Evolutionary conservation across 106 monocot genomes (phyloP), one percentile per base, ranked within the genome.

Genomic region (Acorus gramineus): DNA sequence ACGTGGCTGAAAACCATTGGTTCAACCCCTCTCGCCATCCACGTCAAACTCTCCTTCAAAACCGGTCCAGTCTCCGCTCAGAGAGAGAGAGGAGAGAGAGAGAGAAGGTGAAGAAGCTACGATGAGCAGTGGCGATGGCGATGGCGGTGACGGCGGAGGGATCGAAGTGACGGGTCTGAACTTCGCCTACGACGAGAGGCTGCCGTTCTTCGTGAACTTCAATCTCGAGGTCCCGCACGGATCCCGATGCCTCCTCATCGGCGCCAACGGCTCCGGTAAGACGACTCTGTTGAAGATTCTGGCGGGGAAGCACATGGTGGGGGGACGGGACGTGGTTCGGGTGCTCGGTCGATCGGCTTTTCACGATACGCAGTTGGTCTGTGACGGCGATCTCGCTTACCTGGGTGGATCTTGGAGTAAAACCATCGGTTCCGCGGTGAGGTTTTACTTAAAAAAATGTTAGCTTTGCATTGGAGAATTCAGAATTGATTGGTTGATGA

Each of bases 241-340:
- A 59, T 87, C 91, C 47, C 84, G 96, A 8, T 96, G 96, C 75
- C 87, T 96, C 46, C 96, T 96, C 62, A 71, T 96, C 63, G 96
- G 96, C 59, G 85, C 87, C 55, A 91, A 96, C 45, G 96, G 96
- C 77, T 96, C 96, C 42, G 93, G 93, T 50, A 96, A 96, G 77
- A 96, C 96, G 48, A 91, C 96, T 7, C 72, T 96, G 64, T 48
- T 96, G 57, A 96, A 75, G 79, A 96, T 96, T 54, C 70, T 96
- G 69, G 96, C 90, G 0, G 96, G 96, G 7, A 96, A 96, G 54
- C 96, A 96, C 66, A 91, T 96, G 96, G 96, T 96, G 53, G 96
- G 96, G 65, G 96, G 96, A 74, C 82, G 81, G 68, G 85, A 96
- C 70, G 90, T 91, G 2, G 87, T 96, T 14, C 61, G 80, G 28